Evolutionary conservation across 352 stramenopile genomes (phyloP).

Genomic region (Halophytophthora polymorphica): DNA sequence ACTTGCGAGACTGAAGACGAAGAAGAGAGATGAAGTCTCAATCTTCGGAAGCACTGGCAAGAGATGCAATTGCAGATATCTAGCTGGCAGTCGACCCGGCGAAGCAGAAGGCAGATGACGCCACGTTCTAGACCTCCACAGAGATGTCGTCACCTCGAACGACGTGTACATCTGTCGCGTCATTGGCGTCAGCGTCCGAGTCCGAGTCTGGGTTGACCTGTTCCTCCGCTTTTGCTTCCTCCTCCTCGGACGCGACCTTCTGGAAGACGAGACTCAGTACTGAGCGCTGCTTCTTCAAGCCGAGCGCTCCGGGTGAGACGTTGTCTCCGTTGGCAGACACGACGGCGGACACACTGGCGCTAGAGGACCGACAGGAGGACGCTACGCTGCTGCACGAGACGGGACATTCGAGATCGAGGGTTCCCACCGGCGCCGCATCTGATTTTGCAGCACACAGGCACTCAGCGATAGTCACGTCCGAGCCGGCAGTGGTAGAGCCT

Average conservation of each 20-base stretch:
- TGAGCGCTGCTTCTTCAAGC: constrained; percentile 13
- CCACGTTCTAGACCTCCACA: no score
- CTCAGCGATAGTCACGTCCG: background rate
- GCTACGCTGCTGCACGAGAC: background rate
- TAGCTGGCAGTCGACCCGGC: no score
- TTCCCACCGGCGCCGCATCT: background rate
- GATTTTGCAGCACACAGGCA: background rate
- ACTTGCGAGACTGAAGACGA: background rate
- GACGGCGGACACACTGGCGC: constrained; percentile 14
- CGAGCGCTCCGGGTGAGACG: background rate
- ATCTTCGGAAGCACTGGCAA: background rate
- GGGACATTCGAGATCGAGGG: background rate
- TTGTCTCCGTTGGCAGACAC: constrained; percentile 1
- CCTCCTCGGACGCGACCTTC: constrained; percentile 2
- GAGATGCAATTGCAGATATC: background rate
- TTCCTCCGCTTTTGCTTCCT: background rate
- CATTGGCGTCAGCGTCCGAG: background rate
- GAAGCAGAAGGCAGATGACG: no score
- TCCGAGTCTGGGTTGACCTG: no score
- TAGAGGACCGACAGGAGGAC: constrained; percentile 15
- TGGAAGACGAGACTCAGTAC: constrained; percentile 32
- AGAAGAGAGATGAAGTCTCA: background rate
- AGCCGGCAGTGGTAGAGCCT: constrained; percentile 6
- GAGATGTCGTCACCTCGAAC: background rate
- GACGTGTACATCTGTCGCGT: background rate